Percentiles rank a stretch among this genome's conserved stretches.
These are phyloP conservation scores for Entophlyctis luteolus DNA, from an alignment of 192 early-diverging fungal genomes.

Conservation along the genomic window DNA sequence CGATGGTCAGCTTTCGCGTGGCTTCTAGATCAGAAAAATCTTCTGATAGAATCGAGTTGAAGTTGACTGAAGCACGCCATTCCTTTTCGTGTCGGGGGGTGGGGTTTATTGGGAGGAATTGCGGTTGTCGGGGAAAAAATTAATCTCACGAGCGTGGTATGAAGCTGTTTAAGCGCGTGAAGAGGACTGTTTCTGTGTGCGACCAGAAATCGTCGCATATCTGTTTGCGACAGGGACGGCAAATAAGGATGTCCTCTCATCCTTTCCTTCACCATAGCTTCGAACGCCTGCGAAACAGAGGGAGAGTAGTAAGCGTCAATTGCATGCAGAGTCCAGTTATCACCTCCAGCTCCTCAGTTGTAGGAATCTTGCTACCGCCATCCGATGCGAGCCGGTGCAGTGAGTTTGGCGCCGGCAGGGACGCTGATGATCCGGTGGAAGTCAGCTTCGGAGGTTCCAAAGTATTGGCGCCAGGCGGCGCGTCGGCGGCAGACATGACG, in stretches of 20 bases:
- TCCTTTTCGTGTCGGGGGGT: not conserved
- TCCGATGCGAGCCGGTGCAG: slow-evolving; percentile 4
- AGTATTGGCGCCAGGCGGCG: too few relatives aligned
- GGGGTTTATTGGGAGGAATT: not conserved
- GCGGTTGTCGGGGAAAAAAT: not conserved
- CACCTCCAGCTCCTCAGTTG: slow-evolving; percentile 1
- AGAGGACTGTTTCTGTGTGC: not conserved
- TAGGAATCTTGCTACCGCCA: not conserved
- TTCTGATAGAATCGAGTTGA: slow-evolving; percentile 14
- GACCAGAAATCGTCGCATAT: slow-evolving; percentile 13
- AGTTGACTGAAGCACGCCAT: slow-evolving; percentile 22
- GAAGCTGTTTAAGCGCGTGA: slow-evolving; percentile 21
- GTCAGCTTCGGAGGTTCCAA: too few relatives aligned
- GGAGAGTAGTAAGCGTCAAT: not conserved
- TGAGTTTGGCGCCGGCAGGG: too few relatives aligned
- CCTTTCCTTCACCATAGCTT: not conserved
- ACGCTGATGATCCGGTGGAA: too few relatives aligned
- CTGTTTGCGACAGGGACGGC: not conserved
- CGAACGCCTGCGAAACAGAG: not conserved
- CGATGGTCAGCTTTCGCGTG: slow-evolving; percentile 24
- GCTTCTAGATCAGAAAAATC: slow-evolving; percentile 33
- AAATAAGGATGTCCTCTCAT: slow-evolving; percentile 16
- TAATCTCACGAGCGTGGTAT: slow-evolving; percentile 13
- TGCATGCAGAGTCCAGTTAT: too few relatives aligned
- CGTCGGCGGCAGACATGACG: too few relatives aligned